A percentile compares a stretch with the other conserved stretches of the same genome.
phyloP scores from a whole-genome alignment of 495 filamentous ascomycete species.

The Neurospora tetrasperma region DNA sequence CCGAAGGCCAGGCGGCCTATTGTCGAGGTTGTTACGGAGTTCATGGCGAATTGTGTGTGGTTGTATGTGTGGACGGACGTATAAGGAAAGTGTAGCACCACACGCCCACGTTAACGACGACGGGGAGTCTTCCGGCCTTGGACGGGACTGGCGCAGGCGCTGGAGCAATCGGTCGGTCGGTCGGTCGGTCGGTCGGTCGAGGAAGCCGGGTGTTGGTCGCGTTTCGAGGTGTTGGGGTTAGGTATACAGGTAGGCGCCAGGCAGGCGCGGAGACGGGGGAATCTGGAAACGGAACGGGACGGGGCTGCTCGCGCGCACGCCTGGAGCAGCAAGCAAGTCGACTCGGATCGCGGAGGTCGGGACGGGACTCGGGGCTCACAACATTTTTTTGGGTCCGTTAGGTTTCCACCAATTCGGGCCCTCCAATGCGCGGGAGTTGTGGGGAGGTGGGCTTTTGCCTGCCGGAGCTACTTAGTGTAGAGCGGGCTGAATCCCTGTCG shows the following conservation, averaged over 20 bases:
- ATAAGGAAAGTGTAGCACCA: background rate
- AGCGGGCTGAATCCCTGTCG: background rate
- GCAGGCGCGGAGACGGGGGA: background rate
- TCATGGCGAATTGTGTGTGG: slow-evolving; percentile 3
- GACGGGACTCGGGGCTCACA: slow-evolving; percentile 7
- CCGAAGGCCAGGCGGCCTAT: slow-evolving; percentile 6
- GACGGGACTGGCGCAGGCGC: background rate
- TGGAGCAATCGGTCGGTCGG: background rate
- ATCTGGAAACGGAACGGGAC: background rate
- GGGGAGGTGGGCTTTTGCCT: slow-evolving; percentile 5
- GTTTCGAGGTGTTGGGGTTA: background rate
- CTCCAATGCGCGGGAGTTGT: slow-evolving; percentile 9
- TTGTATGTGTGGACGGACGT: background rate
- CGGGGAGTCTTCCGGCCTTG: background rate
- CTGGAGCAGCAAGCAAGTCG: background rate
- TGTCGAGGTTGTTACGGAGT: slow-evolving; percentile 2
- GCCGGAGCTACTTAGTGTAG: background rate
- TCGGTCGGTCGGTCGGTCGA: background rate
- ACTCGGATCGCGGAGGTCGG: background rate
- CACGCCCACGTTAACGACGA: background rate
- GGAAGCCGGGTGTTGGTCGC: background rate
- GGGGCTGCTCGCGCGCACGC: background rate
- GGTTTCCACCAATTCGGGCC: slow-evolving; percentile 7
- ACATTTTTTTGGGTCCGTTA: slow-evolving; percentile 19
- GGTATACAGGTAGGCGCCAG: background rate